Conservation (phyloP, 2,329 filamentous ascomycete genomes). For the Tolypocladium ovalisporum region DNA sequence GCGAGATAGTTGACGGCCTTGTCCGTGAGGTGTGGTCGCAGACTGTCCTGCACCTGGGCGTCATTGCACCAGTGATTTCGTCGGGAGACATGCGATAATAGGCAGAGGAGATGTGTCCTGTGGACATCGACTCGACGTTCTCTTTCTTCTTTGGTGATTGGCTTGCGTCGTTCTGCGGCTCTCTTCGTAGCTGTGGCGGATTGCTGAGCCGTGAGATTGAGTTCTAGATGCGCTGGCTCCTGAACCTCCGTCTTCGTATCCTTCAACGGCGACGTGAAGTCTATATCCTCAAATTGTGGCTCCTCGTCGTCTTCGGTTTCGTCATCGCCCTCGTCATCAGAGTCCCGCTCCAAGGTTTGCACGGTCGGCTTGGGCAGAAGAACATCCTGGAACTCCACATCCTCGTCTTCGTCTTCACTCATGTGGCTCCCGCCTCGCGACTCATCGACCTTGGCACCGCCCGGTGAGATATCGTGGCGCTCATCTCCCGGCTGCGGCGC, state of each 20-base stretch:
- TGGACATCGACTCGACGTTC: constrained; percentile 62
- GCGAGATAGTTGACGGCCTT: constrained; percentile 59
- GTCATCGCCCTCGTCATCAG: constrained; percentile 33
- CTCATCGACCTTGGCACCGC: background rate
- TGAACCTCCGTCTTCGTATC: constrained; percentile 11
- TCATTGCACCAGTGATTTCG: constrained; percentile 91
- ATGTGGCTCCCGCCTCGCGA: constrained; percentile 4
- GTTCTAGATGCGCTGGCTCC: constrained; percentile 29
- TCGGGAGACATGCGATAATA: constrained; percentile 65
- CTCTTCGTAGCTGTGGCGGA: constrained; percentile 17
- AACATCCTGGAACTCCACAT: constrained; percentile 40
- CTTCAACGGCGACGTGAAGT: constrained; percentile 23
- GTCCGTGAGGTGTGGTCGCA: constrained; percentile 54
- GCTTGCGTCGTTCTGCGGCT: constrained; percentile 33
- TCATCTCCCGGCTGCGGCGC: constrained; percentile 2
- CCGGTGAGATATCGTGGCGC: background rate
- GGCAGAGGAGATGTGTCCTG: constrained; percentile 73
- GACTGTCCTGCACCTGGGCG: constrained; percentile 48
- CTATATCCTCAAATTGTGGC: constrained; percentile 37
- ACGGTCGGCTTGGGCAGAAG: constrained; percentile 33
- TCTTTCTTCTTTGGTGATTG: constrained; percentile 42
- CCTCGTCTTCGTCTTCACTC: constrained; percentile 27
- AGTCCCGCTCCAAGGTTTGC: constrained; percentile 40
- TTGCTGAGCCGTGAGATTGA: constrained; percentile 40
- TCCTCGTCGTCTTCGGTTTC: constrained; percentile 29